Evolutionary conservation across 768 basidiomycete genomes (phyloP), one percentile per base, ranked within the genome.

Genomic region (Exsudoporus frostii): DNA sequence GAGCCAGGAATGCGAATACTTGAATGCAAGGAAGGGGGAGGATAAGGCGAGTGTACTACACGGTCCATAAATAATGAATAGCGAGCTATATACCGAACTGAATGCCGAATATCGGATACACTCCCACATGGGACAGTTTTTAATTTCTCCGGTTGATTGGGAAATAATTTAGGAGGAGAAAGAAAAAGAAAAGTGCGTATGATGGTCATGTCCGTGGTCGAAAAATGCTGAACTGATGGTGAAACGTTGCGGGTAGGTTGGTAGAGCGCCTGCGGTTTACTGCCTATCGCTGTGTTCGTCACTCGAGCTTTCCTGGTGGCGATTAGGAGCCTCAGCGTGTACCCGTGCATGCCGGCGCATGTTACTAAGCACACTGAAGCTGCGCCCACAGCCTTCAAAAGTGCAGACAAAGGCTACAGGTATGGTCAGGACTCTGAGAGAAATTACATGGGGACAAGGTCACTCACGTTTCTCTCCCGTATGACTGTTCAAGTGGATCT

Each of bases 401-500:
- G 89, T 84, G 66, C 90, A 92, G 40, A 78, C 73, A 70, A 87
- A 90, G 9, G 90, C 90, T 91, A 66, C 53, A 58, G 17, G 27
- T 4, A 43, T 5, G 39, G 45, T 66, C 51, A 55, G 45, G n/a
- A 53, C 48, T 51, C 41, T 55, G 9, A 2, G 58, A 63, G 34
- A 27, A n/a, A 55, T 17, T 24, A 25, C 45, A 36, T 24, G 24
- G 22, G 39, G 24, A 34, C 36, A 11, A 38, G 27, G 32, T 24
- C 11, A 75, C 85, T 76, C 66, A 91, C 89, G 89, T 74, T 86
- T 90, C 69, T 88, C 87, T 57, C 88, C 89, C 0, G 88, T 90
- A 69, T 92, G 89, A 60, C 87, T 90, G 57, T 92, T 89, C 57
- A 88, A 70, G 69, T 92, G 90, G 58, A 90, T 91, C 90, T 91